Evolutionary conservation across 2,329 filamentous ascomycete genomes (phyloP), one percentile per base, ranked within the genome.

Genomic region (Botrytis hyacinthi): DNA sequence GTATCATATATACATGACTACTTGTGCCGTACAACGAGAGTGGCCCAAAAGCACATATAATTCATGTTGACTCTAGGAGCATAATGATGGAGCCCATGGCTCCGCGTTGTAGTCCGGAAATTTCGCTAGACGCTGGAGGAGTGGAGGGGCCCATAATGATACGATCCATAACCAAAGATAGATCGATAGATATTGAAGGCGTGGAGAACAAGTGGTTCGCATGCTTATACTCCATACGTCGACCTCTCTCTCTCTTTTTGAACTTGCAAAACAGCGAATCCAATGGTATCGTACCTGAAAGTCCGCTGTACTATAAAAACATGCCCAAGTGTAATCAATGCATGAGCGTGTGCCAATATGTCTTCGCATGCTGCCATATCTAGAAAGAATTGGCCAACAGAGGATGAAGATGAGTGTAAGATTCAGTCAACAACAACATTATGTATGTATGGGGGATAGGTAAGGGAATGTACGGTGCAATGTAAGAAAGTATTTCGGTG

Each of bases 121-220:
- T 57, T 68, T 68, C 48, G 32, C 46, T 68, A 68, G 16, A 37
- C 48, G 65, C 65, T 68, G 65, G 65, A 54, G 32, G 35, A 29
- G 65, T 54, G 63, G 29, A 57, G 65, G 48, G 37, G 26, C 10
- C 46, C 65, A 35, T 46, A 40, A 67, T 54, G 46, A 40, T 40
- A 54, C 26, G 46, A 54, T 54, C 65, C 35, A 54, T 29, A 40
- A 8, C 46, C 32, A 54, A 22, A 65, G 40, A 32, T 65, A 29
- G 29, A 40, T n/a, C 14, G 40, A 32, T 65, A 29, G 44, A 54
- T n/a, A 14, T 29, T 14, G 65, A 68, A 68, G 46, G 46, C 14
- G 48, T 68, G 65, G 65, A 68, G 65, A 68, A 68, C 65, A n/a
- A 68, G 35, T 57, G 65, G 48, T 42, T 68, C 65, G 65, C 65